Base-by-base conservation (phyloP, 2,329 filamentous ascomycete genomes). In the Leptographium flavum region DNA sequence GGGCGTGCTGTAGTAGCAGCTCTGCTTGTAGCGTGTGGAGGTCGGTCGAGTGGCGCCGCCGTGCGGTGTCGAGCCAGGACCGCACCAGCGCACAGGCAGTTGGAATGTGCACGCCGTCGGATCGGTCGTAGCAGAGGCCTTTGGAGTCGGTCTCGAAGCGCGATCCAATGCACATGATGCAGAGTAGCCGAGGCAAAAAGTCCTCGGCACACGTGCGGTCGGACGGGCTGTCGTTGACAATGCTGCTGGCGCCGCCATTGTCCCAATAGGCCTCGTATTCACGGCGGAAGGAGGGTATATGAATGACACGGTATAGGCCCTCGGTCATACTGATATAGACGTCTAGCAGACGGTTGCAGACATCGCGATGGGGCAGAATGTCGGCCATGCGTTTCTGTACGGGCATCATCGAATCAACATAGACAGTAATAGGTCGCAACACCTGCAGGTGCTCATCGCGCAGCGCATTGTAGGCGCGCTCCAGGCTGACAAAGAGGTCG, bases 331-430 rank as follows among this genome's bases (percentile, higher is more conserved):
- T 63, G 43, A 74, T 60, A 50, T 75, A 76, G 2, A 66, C 58
- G 8, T 64, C 57, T 3, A 76, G 52, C 4, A 76, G 62, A 14
- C 66, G 63, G 51, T 74, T 71, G 56, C 73, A 76, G 9, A 71
- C 65, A 1, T 58, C 47, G 53, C 65, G 50, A 28, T 64, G 67
- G 1, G 73, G 73, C 17, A 76, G 53, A 14, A 76, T 72, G 47
- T 76, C 71, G 27, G 63, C 65, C 73, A 76, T 76, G 39, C 73
- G 69, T 55, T 73, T 73, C 46, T 68, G 67, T 3, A 76, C 64
- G 0, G 73, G 71, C 55, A 73, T 70, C 61, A 74, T 70, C n/a
- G 71, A 75, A 52, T 76, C 70, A 25, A 74, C 71, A 52, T 69
- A 76, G 28, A 76, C 71, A 3, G 69, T 63, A 38, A 76, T 74